phyloP scores from a whole-genome alignment of 1,139 yeast species.

The Yamadazyma taylorii region DNA sequence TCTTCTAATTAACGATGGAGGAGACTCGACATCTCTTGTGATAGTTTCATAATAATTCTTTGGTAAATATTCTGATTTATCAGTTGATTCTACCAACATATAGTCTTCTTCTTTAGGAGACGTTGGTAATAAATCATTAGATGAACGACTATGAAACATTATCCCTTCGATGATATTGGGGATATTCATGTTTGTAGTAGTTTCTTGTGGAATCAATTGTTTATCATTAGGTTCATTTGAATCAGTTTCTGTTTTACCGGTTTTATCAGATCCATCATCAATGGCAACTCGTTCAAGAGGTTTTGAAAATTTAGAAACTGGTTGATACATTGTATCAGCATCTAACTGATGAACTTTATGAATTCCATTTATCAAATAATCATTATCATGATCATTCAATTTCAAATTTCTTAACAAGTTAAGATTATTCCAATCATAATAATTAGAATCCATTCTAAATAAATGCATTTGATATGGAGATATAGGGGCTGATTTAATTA shows the following conservation, averaged over 20 bases:
- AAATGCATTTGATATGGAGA: slow-evolving; percentile 53
- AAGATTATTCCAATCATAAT: slow-evolving; percentile 10
- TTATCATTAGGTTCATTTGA: no score
- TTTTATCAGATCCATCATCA: slow-evolving; percentile 23
- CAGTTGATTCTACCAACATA: slow-evolving; percentile 8
- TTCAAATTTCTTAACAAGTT: slow-evolving; percentile 22
- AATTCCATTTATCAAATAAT: slow-evolving; percentile 49
- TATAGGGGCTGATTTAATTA: slow-evolving; percentile 76
- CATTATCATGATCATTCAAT: slow-evolving; percentile 21
- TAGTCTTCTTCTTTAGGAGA: slow-evolving; percentile 11
- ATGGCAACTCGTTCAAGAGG: slow-evolving; percentile 19
- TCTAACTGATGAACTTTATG: slow-evolving; percentile 42
- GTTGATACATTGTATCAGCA: slow-evolving; percentile 38
- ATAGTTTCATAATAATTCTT: slow-evolving; percentile 5
- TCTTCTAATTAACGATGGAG: slow-evolving; percentile 26
- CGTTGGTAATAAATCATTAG: slow-evolving; percentile 10
- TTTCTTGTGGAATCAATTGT: slow-evolving; percentile 9
- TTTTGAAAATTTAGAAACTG: slow-evolving; percentile 30
- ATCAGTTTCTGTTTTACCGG: background rate
- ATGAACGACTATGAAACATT: slow-evolving; percentile 25
- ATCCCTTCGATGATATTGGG: slow-evolving; percentile 42
- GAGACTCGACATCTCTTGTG: slow-evolving; percentile 1
- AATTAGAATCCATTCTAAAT: slow-evolving; percentile 22
- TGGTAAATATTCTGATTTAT: slow-evolving; percentile 7
- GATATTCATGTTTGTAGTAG: slow-evolving; percentile 9